phyloP scores from a whole-genome alignment of 2,329 filamentous ascomycete genomes.

The Botrytis tulipae region DNA sequence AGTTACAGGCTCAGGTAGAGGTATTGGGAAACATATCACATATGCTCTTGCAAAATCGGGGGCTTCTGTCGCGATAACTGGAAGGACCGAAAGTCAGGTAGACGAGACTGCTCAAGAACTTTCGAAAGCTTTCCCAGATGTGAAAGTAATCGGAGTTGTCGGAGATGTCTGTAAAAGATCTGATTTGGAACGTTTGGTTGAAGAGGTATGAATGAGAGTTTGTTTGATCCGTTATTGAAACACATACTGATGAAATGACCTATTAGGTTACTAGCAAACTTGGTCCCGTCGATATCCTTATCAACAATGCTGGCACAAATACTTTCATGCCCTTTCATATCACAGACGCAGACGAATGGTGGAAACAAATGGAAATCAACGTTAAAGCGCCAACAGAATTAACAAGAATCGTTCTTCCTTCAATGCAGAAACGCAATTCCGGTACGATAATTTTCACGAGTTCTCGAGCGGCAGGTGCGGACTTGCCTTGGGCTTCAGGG shows the following conservation, averaged over 20 bases:
- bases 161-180: slow-evolving; percentile 24
- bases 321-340: slow-evolving; percentile 30
- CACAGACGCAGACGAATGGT: slow-evolving; percentile 28
- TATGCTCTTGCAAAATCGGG: slow-evolving; percentile 26
- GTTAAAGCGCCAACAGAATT: slow-evolving; percentile 28
- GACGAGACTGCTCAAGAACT: slow-evolving; percentile 25
- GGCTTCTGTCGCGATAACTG: slow-evolving; percentile 25
- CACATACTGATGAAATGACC: neutral
- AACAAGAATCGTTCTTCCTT: slow-evolving; percentile 27
- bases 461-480: slow-evolving; percentile 26
- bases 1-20: slow-evolving; percentile 27
- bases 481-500: slow-evolving; percentile 28
- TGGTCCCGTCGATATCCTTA: slow-evolving; percentile 26
- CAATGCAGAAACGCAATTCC: slow-evolving; percentile 25
- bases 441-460: slow-evolving; percentile 29
- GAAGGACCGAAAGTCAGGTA: slow-evolving; percentile 24
- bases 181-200: slow-evolving; percentile 23
- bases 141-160: slow-evolving; percentile 24
- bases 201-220: slow-evolving; percentile 18
- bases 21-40: slow-evolving; percentile 27
- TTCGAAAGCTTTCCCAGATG: neutral
- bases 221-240: neutral
- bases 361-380: slow-evolving; percentile 28
- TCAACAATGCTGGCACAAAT: slow-evolving; percentile 30
- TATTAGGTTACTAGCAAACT: slow-evolving; percentile 21